Evolutionary conservation across 306 rosid species (phyloP).

Genomic region (Cotoneaster glaucophyllus): DNA sequence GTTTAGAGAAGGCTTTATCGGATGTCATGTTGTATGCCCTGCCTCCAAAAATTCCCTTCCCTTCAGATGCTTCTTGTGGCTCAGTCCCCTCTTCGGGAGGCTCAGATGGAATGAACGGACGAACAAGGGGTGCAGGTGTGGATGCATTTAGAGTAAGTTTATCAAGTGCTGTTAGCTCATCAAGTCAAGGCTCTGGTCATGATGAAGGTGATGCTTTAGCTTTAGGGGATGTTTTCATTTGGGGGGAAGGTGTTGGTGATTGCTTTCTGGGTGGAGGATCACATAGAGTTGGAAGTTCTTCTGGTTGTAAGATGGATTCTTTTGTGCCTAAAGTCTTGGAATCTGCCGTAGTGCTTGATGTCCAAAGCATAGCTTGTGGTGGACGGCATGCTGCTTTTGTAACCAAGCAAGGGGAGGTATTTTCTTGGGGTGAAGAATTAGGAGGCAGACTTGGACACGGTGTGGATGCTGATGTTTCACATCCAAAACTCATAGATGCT

Average conservation of each 20-base stretch:
- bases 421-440: constrained; percentile 96
- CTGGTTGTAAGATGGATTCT: constrained; percentile 58
- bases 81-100: constrained; percentile 75
- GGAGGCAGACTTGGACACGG: constrained; percentile 99
- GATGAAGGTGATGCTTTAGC: constrained; percentile 87
- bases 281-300: constrained; percentile 48
- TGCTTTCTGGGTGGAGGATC: constrained; percentile 74
- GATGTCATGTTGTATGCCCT: constrained; percentile 56
- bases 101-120: constrained; percentile 65
- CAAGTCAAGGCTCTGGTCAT: constrained; percentile 94
- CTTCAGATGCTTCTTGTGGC: constrained; percentile 61
- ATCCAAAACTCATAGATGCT: constrained; percentile 87
- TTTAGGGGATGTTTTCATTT: constrained; percentile 85
- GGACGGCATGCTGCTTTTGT: constrained; percentile 88
- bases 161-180: constrained; percentile 93
- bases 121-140: constrained; percentile 30
- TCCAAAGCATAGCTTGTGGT: constrained; percentile 87
- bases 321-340: constrained; percentile 76
- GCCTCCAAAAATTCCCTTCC: constrained; percentile 61
- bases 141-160: constrained; percentile 90
- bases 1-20: constrained; percentile 67
- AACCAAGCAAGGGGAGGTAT: constrained; percentile 88
- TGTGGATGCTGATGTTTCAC: constrained; percentile 77
- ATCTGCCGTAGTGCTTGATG: constrained; percentile 87
- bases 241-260: constrained; percentile 92